Conservation (phyloP, 805 yeast genomes). For the Sugiyamaella floridensis region DNA sequence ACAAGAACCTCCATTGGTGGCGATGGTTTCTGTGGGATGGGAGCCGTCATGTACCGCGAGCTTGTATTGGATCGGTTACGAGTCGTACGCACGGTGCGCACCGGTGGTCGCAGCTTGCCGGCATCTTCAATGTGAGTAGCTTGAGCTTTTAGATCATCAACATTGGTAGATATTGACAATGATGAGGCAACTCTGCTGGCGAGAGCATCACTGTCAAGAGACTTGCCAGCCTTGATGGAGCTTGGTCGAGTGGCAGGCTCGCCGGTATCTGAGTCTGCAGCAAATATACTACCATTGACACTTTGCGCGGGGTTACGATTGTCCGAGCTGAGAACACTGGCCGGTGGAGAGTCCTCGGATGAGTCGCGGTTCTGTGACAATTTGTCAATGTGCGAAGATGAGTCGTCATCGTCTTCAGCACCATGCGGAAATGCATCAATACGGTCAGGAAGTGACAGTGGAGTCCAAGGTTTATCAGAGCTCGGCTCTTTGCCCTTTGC, state of each 20-base stretch:
- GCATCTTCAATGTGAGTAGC: conserved; percentile 3
- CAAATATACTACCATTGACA: neutral
- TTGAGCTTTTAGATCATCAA: conserved; percentile 3
- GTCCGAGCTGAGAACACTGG: neutral
- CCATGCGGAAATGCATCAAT: neutral
- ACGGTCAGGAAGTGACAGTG: neutral
- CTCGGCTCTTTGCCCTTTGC: neutral
- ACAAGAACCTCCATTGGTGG: conserved; percentile 43
- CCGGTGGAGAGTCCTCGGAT: neutral
- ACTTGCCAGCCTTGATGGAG: neutral
- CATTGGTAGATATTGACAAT: neutral
- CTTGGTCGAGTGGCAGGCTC: neutral
- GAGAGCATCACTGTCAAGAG: neutral
- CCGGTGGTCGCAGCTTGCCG: neutral
- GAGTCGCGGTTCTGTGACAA: neutral
- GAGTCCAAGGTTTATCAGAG: neutral
- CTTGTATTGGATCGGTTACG: conserved; percentile 19
- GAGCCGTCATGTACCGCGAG: conserved; percentile 8
- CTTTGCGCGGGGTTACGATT: neutral
- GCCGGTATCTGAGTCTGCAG: neutral
- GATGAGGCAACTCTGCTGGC: neutral
- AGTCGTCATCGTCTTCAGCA: neutral
- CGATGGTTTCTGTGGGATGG: neutral
- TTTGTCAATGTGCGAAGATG: neutral
- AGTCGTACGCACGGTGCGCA: conserved; percentile 1